phyloP scores from a whole-genome alignment of 805 yeast genomes.

The Hanseniaspora singularis region DNA sequence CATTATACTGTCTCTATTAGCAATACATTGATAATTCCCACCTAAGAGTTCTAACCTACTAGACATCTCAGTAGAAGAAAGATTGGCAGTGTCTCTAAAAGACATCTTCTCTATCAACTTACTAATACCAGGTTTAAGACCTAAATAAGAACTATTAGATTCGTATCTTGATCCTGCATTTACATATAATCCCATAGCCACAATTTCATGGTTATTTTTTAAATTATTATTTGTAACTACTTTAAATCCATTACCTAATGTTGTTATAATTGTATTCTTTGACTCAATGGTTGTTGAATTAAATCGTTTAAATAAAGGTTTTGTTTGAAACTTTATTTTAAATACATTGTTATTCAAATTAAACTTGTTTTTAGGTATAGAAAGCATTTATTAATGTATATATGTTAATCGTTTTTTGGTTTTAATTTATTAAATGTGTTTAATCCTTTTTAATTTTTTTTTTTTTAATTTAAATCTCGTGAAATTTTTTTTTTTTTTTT shows the following conservation, averaged over 20 bases:
- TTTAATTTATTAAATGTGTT: too few species aligned
- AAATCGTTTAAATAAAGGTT: slow-evolving; percentile 13
- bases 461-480: too few species aligned
- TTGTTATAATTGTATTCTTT: slow-evolving; percentile 22
- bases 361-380: too few species aligned
- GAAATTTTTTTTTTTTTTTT: too few species aligned
- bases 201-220: slow-evolving; percentile 56
- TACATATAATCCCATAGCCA: slow-evolving; percentile 73
- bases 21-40: slow-evolving; percentile 87
- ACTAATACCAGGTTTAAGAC: slow-evolving; percentile 53
- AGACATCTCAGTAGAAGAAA: slow-evolving; percentile 57
- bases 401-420: too few species aligned
- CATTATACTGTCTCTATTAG: slow-evolving; percentile 81
- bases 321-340: too few species aligned
- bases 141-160: slow-evolving; percentile 26
- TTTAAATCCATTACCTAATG: slow-evolving; percentile 62
- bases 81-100: slow-evolving; percentile 54
- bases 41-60: slow-evolving; percentile 68
- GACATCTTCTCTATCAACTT: slow-evolving; percentile 81
- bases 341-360: too few species aligned
- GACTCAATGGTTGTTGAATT: not conserved
- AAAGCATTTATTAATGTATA: too few species aligned
- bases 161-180: slow-evolving; percentile 89
- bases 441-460: too few species aligned
- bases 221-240: slow-evolving; percentile 79